Base-by-base conservation (phyloP, 495 filamentous ascomycete species). In the Penicillium paxilli region DNA sequence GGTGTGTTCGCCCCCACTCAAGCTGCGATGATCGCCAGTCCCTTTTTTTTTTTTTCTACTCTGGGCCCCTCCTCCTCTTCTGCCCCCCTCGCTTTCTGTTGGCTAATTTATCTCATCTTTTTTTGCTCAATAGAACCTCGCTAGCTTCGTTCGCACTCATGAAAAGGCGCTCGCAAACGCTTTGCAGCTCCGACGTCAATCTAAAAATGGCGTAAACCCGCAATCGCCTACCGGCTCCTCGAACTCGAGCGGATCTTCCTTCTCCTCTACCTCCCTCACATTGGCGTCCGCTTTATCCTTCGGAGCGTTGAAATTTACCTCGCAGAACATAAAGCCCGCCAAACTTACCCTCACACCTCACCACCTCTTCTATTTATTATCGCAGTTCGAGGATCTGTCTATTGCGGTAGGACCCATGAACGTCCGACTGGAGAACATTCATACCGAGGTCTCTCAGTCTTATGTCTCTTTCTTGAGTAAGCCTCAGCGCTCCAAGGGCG, bases 141-240 rank as follows among this genome's bases (percentile, higher is more conserved):
- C 93, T 58, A 87, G 86, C 69, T 98, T 96, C 74, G 91, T 98
- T 67, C 90, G 93, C 51, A 96, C 92, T 28, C 91, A 98, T 74
- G 94, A 98, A 70, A 96, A 95, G 75, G 94, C 91, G 22, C 84
- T 98, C 54, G 94, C 94, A 58, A 98, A 98, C 73, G 93, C 94
- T 55, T 79, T 97, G 28, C 94, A 96, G 67, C 78, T 92, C 49
- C 85, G 83, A 62, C 82, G 86, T 51, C 89, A 90, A 59, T 80
- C 74, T 14, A 70, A 72, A 53, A 86, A 91, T 86, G 86, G 33
- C 77, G 46, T 72, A 78, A 44, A 80, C 81, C 42, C 68, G 41
- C 60, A 63, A 44, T 62, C 65, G 66, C 69, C 61, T 71, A 47
- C 79, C 73, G 45, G 76, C 79, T 47, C 79, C 23, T 71, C 77